These are phyloP conservation scores for Phytophthora pluvialis DNA, from an alignment of 352 stramenopile species.

Conservation along the genomic window DNA sequence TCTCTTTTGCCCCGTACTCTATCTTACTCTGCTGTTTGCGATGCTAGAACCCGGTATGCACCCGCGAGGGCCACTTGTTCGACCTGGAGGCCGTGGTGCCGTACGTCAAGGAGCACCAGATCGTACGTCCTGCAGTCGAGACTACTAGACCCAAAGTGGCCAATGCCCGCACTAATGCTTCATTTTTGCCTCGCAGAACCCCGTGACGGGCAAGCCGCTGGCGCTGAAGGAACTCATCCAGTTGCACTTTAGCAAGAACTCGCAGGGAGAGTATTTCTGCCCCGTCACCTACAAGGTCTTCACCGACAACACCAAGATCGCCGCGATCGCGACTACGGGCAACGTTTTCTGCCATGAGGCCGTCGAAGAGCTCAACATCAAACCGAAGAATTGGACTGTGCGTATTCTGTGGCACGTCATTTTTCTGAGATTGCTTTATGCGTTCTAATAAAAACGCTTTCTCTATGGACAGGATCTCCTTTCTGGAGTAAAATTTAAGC, in stretches of 20 bases:
- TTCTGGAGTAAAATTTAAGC: constrained; percentile 91
- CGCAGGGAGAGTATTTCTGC: constrained; percentile 80
- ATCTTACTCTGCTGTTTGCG: neutral
- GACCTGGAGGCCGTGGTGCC: constrained; percentile 96
- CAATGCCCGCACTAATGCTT: neutral
- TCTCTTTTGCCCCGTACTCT: neutral
- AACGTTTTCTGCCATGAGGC: constrained; percentile 98
- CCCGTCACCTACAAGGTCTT: constrained; percentile 98
- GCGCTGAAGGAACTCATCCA: constrained; percentile 95
- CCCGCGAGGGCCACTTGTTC: constrained; percentile 96
- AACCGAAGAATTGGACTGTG: constrained; percentile 96
- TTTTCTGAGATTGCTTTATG: neutral
- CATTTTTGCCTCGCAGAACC: constrained; percentile 71
- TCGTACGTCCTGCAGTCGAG: constrained; percentile 51
- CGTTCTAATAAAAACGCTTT: constrained; percentile 19
- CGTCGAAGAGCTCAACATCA: constrained; percentile 98
- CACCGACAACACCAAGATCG: constrained; percentile 90
- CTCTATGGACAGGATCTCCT: constrained; percentile 87
- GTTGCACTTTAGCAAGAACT: constrained; percentile 86
- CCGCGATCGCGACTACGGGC: constrained; percentile 75
- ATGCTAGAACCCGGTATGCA: constrained; percentile 93
- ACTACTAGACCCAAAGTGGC: neutral
- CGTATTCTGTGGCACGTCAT: neutral
- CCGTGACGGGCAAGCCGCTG: constrained; percentile 93
- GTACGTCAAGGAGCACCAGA: constrained; percentile 96